Base-by-base conservation (phyloP, 768 basidiomycete species). In the Galerina marginata region DNA sequence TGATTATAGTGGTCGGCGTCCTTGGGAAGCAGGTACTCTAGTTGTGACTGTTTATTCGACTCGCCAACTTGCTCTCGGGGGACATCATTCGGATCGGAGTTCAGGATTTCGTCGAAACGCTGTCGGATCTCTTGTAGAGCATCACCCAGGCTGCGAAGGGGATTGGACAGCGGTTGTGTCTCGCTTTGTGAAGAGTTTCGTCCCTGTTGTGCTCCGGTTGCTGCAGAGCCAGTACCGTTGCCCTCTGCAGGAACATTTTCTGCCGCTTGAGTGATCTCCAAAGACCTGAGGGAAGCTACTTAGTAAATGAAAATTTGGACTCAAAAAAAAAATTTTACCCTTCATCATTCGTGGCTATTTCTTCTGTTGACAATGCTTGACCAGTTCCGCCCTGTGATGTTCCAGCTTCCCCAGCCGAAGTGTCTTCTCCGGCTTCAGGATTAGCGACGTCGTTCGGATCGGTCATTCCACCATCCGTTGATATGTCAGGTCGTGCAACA, bases 141-240 rank as follows among this genome's bases (percentile, higher is more conserved):
- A 67, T 97, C 95, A 33, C 95, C 95, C 2, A 95, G 85, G 63
- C 86, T 91, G 51, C 94, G 92, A 39, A 88, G 74, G 4, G 89
- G 86, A 65, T 91, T 87, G 36, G 74, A 71, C 36, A 72, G 56
- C 9, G 73, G 66, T 55, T 77, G 76, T 29, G 67, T 71, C 25
- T 82, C 78, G 5, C 75, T 76, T 47, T 75, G 77, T 14, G 80
- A 73, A 20, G 77, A 64, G 9, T 73, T 74, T 15, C 74, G 74
- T 11, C 84, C 84, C 49, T 81, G 75, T 58, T 86, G 81, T 9
- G 74, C 64, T 49, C 84, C 83, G 59, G 75, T 73, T 38, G 78
- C 62, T 25, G 75, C 74, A 43, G 80, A 62, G 38, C 77, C 79
- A 12, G 62, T 67, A 16, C 60, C 63, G 26, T 40, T 53, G 14